phyloP scores from a whole-genome alignment of 1,284 basidiomycete genomes.

The Pulveroboletus sp. region DNA sequence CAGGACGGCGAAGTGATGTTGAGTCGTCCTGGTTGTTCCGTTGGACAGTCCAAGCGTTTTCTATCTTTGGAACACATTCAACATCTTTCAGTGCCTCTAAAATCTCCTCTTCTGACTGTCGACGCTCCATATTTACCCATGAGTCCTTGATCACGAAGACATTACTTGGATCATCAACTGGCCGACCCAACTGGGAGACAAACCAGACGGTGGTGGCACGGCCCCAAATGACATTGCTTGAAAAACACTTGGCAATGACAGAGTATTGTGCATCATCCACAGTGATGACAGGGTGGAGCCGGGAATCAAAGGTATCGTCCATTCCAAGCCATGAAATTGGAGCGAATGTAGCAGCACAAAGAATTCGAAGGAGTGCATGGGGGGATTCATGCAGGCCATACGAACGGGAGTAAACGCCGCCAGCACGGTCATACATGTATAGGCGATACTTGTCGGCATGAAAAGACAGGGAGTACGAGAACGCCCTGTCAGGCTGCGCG shows the following conservation, averaged over 20 bases:
- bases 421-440: not conserved
- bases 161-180: not conserved
- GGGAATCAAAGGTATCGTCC: not conserved
- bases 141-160: not conserved
- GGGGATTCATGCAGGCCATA: not conserved
- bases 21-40: too few relatives aligned
- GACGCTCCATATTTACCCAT: not conserved
- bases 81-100: too few relatives aligned
- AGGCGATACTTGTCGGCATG: not conserved
- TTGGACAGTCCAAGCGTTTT: too few relatives aligned
- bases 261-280: not conserved
- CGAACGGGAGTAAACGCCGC: not conserved
- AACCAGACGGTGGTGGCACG: not conserved
- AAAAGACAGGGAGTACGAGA: not conserved
- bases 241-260: not conserved
- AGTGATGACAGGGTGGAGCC: not conserved
- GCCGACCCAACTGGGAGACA: not conserved
- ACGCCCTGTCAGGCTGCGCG: not conserved
- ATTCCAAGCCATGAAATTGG: not conserved
- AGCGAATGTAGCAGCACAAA: not conserved
- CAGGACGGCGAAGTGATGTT: too few relatives aligned
- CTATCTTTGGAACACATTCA: too few relatives aligned
- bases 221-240: not conserved
- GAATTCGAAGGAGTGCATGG: not conserved
- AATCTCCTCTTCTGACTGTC: too few relatives aligned